These are phyloP conservation scores for Gossypium longicalyx DNA, from an alignment of 345 rosid species.

Conservation along the genomic window DNA sequence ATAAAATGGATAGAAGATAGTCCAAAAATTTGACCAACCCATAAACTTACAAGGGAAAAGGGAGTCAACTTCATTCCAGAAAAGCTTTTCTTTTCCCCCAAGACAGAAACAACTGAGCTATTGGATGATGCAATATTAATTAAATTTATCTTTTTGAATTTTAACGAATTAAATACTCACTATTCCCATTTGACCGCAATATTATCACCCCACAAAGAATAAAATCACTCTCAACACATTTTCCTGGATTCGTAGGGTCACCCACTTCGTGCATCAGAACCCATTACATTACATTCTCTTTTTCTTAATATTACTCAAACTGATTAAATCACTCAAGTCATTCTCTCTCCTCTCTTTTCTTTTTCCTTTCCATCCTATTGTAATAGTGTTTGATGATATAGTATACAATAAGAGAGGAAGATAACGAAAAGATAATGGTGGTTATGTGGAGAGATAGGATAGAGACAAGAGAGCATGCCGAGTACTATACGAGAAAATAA, in stretches of 20 bases:
- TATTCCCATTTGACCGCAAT: neutral
- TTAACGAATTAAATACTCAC: neutral
- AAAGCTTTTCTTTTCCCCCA: neutral
- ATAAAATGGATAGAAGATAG: neutral
- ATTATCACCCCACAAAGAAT: neutral
- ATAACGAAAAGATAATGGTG: no score
- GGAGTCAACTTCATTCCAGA: neutral
- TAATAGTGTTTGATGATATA: no score
- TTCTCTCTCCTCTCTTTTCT: no score
- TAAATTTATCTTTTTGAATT: neutral
- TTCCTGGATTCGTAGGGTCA: constrained; percentile 12
- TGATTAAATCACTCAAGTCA: neutral
- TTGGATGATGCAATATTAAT: neutral
- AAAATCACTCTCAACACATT: constrained; percentile 5
- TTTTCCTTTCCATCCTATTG: no score
- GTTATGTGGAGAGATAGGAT: no score
- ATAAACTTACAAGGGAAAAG: neutral
- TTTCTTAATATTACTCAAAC: no score
- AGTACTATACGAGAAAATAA: no score
- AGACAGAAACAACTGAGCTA: neutral
- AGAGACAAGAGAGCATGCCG: rapidly evolving
- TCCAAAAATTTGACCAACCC: neutral
- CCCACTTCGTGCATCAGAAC: neutral
- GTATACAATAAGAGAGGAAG: no score
- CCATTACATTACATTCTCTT: neutral